Base-by-base conservation (phyloP, 495 filamentous ascomycete species). In the Staphylotrichum tortipilum region DNA sequence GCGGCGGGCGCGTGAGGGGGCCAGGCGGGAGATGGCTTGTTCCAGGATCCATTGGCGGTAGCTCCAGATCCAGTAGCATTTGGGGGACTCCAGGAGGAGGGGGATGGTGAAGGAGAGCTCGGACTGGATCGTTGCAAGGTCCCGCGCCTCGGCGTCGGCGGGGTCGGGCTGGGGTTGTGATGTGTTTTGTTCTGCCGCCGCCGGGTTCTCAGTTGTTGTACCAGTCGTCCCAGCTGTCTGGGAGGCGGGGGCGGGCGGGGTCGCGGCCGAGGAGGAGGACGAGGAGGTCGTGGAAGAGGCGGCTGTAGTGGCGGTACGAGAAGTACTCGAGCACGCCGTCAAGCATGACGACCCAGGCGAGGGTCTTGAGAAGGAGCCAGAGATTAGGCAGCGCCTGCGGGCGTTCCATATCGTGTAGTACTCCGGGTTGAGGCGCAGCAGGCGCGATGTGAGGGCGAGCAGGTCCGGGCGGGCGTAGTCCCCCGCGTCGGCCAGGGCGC, bases 41-140 rank as follows among this genome's bases (percentile, higher is more conserved):
- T 83, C 69, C 15, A 99, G 71, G 1, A 89, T 70, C 92, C 94
- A 97, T 11, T 82, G 67, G n/a, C 92, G 83, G 68, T 96, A 87
- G 64, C 94, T 94, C 92, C 92, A 99, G 36, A 99, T 88, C 89
- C 92, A 96, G 73, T 99, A 99, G 73, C 92, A 97, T 70, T 99
- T 99, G 21, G 92, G 94, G 57, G 79, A 88, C 53, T 88, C 79
- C 29, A 80, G 73, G 31, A 97, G 80, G 11, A 99, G 75, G 3
- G 88, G 88, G 31, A 96, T 75, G 31, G 89, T 78, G 62, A 95
- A 92, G 21, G 68, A 63, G 22, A 97, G 74, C 57, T 98, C 92
- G 23, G 68, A 63, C 19, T 69, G 62, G 33, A 88, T 61, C 31
- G 74, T 53, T 2, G 58, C 47, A 11, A 60, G 49, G 43, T 69